phyloP scores from a whole-genome alignment of 140 eudicot species.

The Bidens hawaiensis region DNA sequence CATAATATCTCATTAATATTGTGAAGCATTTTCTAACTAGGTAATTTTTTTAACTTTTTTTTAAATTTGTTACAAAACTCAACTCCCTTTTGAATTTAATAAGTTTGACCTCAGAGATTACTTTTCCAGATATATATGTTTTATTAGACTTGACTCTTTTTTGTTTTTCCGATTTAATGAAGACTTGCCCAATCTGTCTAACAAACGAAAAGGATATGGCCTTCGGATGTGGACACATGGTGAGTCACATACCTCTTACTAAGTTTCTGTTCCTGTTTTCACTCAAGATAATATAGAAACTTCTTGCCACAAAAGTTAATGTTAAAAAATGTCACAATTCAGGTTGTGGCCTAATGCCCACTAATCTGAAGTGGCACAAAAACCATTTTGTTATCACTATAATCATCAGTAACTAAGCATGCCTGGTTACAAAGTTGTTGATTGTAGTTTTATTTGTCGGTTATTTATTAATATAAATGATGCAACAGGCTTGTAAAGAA shows the following conservation, averaged over 20 bases:
- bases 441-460: not conserved
- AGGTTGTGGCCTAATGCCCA: not conserved
- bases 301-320: not conserved
- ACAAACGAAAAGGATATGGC: constrained; percentile 60
- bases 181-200: constrained; percentile 76
- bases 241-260: constrained; percentile 19
- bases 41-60: not conserved
- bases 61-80: not conserved
- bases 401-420: not conserved
- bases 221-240: constrained; percentile 81
- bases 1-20: not conserved
- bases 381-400: not conserved
- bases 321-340: not conserved
- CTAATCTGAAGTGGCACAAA: not conserved
- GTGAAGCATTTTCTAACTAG: not conserved
- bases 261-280: not conserved
- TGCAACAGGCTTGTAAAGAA: constrained; percentile 67
- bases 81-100: not conserved
- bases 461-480: constrained; percentile 1
- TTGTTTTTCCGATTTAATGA: constrained; percentile 13
- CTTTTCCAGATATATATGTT: not conserved
- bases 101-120: constrained; percentile 17
- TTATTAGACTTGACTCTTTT: constrained; percentile 12
- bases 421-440: not conserved
- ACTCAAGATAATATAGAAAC: not conserved